These are phyloP conservation scores for Papilionanthe hybrid DNA, from an alignment of 116 monocot species.

Conservation along the genomic window DNA sequence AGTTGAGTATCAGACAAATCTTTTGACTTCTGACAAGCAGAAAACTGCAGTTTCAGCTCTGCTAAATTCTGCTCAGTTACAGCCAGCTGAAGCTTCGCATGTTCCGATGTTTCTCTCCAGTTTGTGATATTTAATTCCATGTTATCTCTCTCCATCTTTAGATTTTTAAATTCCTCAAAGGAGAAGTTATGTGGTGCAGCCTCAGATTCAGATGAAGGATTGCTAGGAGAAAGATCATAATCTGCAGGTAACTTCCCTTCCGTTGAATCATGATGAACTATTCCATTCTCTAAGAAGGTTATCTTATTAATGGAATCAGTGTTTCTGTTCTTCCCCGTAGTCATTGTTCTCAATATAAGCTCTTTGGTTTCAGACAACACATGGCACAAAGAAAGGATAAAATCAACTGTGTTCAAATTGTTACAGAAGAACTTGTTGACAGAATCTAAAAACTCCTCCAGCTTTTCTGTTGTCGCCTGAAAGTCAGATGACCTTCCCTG, in stretches of 20 bases:
- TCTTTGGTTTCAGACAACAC: constrained; percentile 29
- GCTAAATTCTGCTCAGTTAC: constrained; percentile 41
- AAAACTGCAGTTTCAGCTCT: constrained; percentile 44
- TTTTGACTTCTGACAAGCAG: constrained; percentile 57
- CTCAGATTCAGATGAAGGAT: constrained; percentile 19
- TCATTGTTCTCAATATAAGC: constrained; percentile 16
- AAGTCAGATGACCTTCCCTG: constrained; percentile 20
- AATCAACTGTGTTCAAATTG: constrained; percentile 23
- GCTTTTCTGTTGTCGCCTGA: constrained; percentile 16
- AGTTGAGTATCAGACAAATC: constrained; percentile 76
- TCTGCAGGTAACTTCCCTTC: constrained; percentile 22
- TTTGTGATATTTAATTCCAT: constrained; percentile 39
- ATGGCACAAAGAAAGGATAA: constrained; percentile 33
- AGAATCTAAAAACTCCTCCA: constrained; percentile 30
- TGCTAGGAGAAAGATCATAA: constrained; percentile 9
- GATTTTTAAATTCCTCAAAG: constrained; percentile 38
- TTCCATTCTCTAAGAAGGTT: constrained; percentile 65
- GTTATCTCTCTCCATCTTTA: constrained; percentile 60
- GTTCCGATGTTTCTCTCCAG: constrained; percentile 40
- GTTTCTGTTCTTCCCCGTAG: constrained; percentile 22
- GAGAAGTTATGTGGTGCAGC: constrained; percentile 14
- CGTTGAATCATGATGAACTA: constrained; percentile 20
- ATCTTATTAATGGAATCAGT: constrained; percentile 70
- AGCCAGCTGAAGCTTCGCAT: constrained; percentile 35
- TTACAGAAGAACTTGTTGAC: constrained; percentile 17